Conservation (phyloP, 2,329 filamentous ascomycete genomes). For the Colletotrichum siamense region DNA sequence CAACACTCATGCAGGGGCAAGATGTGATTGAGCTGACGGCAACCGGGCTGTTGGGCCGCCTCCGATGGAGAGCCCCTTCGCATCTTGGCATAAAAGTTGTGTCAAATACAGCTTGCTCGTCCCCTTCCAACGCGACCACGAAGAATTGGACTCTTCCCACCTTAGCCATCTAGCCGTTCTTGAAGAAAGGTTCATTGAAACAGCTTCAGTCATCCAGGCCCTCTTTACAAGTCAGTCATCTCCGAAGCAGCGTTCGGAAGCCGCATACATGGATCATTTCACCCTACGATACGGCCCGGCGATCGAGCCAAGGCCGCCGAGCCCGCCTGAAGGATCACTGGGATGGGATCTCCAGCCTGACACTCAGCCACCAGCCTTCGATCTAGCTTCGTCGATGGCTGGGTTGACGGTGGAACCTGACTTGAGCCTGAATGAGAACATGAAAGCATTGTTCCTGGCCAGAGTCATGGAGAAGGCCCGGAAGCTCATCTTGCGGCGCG, state of each 20-base stretch:
- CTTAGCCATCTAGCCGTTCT: background rate
- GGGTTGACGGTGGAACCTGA: background rate
- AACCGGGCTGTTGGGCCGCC: background rate
- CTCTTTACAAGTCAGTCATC: background rate
- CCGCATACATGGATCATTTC: background rate
- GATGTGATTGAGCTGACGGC: background rate
- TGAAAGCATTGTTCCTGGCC: background rate
- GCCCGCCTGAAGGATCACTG: background rate
- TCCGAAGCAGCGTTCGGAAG: background rate
- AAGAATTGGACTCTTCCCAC: accelerated
- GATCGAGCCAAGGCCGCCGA: background rate
- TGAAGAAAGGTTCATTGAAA: background rate
- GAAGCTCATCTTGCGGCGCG: background rate
- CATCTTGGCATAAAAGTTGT: background rate
- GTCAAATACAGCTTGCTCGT: background rate
- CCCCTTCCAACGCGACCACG: background rate
- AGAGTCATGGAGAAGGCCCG: background rate
- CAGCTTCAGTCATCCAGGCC: background rate
- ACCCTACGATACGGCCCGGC: background rate
- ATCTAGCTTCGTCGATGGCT: background rate
- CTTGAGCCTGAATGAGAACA: background rate
- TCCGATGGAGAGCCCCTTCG: background rate
- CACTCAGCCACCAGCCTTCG: background rate
- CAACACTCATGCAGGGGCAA: background rate
- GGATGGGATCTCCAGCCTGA: background rate